Percentiles rank a stretch among this genome's conserved stretches.
Evolutionary conservation across 805 yeast genomes (phyloP).

Genomic region (Jamesozyma hellenica): DNA sequence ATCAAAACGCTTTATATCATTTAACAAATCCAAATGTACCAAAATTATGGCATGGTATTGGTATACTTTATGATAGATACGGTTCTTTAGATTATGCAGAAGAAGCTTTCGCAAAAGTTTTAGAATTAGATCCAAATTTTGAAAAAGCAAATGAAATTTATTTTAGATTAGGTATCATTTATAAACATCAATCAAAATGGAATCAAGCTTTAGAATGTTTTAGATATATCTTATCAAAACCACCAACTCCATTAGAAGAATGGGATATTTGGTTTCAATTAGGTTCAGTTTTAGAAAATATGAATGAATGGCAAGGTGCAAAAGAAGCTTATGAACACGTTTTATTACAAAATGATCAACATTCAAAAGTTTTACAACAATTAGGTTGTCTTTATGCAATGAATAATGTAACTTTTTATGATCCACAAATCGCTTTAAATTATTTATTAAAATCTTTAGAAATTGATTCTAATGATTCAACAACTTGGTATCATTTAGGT

Average conservation of each 20-base stretch:
- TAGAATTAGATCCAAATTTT: slow-evolving; percentile 91
- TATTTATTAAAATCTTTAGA: slow-evolving; percentile 81
- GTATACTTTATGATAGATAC: slow-evolving; percentile 89
- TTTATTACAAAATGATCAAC: slow-evolving; percentile 78
- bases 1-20: slow-evolving; percentile 90
- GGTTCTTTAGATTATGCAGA: slow-evolving; percentile 96
- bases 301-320: slow-evolving; percentile 84
- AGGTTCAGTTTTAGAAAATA: slow-evolving; percentile 90
- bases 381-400: slow-evolving; percentile 84
- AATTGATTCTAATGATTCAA: slow-evolving; percentile 84
- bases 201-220: slow-evolving; percentile 87
- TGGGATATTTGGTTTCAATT: slow-evolving; percentile 98
- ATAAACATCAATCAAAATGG: slow-evolving; percentile 86
- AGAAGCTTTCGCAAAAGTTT: slow-evolving; percentile 92
- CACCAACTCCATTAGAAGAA: slow-evolving; percentile 92
- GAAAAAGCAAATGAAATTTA: slow-evolving; percentile 95
- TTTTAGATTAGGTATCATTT: slow-evolving; percentile 90
- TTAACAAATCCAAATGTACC: slow-evolving; percentile 91
- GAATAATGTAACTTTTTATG: slow-evolving; percentile 52
- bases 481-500: slow-evolving; percentile 94
- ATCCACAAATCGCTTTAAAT: slow-evolving; percentile 73
- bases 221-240: slow-evolving; percentile 78
- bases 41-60: slow-evolving; percentile 97
- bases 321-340: slow-evolving; percentile 94
- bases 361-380: slow-evolving; percentile 92